Percentiles rank a stretch among this genome's conserved stretches.
phyloP scores from a whole-genome alignment of 805 yeast genomes.

The Nematodospora valgi region DNA sequence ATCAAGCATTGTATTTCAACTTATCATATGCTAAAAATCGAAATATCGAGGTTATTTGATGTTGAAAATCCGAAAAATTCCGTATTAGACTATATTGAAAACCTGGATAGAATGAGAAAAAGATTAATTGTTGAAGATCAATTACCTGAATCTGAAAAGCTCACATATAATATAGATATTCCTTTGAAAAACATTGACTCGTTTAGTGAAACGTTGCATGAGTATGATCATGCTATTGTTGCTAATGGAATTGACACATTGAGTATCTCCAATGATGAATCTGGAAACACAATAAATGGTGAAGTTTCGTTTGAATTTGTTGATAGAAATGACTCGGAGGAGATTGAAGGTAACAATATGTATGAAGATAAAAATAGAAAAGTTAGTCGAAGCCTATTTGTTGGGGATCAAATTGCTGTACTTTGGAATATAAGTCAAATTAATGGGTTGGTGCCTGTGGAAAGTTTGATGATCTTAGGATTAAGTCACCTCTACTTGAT shows the following conservation, averaged over 20 bases:
- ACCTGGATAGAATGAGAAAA: constrained; percentile 62
- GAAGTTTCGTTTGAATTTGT: constrained; percentile 43
- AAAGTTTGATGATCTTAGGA: constrained; percentile 73
- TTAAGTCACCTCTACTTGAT: constrained; percentile 61
- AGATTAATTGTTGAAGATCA: constrained; percentile 56
- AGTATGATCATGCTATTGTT: constrained; percentile 15
- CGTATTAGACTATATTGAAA: constrained; percentile 67
- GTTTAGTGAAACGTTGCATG: constrained; percentile 10
- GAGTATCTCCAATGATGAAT: constrained; percentile 16
- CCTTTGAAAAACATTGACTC: constrained; percentile 26
- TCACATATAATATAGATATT: constrained; percentile 39
- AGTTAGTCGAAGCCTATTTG: constrained; percentile 62
- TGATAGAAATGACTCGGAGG: constrained; percentile 26
- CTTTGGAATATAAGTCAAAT: constrained; percentile 76
- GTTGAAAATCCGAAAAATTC: constrained; percentile 28
- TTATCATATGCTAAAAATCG: constrained; percentile 48
- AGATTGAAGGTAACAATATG: constrained; percentile 5
- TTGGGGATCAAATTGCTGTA: constrained; percentile 68
- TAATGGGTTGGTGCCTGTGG: constrained; percentile 71
- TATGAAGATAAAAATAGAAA: constrained; percentile 72
- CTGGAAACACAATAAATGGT: constrained; percentile 4
- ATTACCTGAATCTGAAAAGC: constrained; percentile 39
- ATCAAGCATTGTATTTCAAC: constrained; percentile 43
- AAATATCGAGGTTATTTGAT: constrained; percentile 32
- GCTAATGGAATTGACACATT: constrained; percentile 25